Conservation (phyloP, 331 rosid genomes). For the Acacia pycnantha region DNA sequence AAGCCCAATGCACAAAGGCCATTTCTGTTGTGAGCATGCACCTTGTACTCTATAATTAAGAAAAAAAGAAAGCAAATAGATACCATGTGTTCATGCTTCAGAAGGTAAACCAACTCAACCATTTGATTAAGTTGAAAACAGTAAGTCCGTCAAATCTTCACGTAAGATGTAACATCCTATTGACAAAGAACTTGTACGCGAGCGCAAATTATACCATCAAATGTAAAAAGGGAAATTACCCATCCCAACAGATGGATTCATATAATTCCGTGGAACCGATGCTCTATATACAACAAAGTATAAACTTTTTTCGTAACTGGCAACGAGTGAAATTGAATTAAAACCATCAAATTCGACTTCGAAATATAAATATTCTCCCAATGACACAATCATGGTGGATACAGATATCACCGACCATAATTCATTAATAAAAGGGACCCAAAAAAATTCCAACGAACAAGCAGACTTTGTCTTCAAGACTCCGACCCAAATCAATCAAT, state of each 20-base stretch:
- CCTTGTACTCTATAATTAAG: slow-evolving; percentile 72
- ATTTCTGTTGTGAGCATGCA: slow-evolving; percentile 84
- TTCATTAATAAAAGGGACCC: not conserved
- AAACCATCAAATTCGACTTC: not conserved
- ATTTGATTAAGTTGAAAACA: not conserved
- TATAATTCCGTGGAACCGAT: not conserved
- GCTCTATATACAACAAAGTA: not conserved
- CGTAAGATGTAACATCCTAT: not conserved
- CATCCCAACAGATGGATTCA: not conserved
- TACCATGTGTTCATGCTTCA: not conserved
- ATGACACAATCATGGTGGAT: not conserved
- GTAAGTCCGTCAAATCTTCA: not conserved
- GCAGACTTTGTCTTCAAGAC: not conserved
- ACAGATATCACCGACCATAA: not conserved
- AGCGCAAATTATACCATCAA: not conserved
- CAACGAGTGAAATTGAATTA: not conserved
- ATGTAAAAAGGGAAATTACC: not conserved
- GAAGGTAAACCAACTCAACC: not conserved
- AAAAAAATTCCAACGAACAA: not conserved
- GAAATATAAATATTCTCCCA: not conserved
- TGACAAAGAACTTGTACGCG: not conserved
- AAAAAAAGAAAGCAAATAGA: not conserved
- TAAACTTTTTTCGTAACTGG: not conserved
- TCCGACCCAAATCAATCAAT: slow-evolving; percentile 23
- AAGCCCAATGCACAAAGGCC: slow-evolving; percentile 95